These are phyloP conservation scores for Aspergillus viridinutans DNA, from an alignment of 2,329 filamentous ascomycete species.

Conservation along the genomic window DNA sequence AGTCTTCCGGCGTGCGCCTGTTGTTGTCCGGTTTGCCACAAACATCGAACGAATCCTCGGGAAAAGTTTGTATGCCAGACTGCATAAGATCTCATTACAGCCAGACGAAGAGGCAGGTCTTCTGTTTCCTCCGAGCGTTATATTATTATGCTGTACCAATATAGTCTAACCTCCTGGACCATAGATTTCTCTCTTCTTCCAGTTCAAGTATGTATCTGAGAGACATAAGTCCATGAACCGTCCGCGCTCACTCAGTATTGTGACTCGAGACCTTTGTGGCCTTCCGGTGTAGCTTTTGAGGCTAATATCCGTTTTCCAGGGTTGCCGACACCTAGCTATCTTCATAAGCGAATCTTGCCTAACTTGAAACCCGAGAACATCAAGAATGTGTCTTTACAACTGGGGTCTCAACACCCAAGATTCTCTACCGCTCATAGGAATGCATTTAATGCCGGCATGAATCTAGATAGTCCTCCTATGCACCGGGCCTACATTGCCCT, in stretches of 20 bases:
- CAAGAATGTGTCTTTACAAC: conserved; percentile 6
- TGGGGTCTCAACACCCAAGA: background rate
- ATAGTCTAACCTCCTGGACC: conserved; percentile 5
- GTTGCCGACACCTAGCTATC: background rate
- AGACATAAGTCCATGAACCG: background rate
- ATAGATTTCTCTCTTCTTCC: conserved; percentile 10
- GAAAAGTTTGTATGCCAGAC: conserved; percentile 3
- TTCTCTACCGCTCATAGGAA: conserved; percentile 10
- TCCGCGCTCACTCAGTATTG: background rate
- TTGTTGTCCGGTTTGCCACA: background rate
- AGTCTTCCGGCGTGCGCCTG: background rate
- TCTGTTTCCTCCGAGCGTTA: background rate
- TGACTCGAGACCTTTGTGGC: background rate
- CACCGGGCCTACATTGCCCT: conserved; percentile 73
- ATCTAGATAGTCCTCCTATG: conserved; percentile 9
- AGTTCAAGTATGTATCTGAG: conserved; percentile 6
- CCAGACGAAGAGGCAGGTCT: conserved; percentile 16
- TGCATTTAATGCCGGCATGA: conserved; percentile 15
- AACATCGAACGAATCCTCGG: background rate
- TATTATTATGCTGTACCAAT: background rate
- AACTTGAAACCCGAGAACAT: background rate
- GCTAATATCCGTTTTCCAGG: background rate
- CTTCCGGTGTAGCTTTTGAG: background rate
- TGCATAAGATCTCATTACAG: background rate
- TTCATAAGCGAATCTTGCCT: background rate